These are phyloP conservation scores for Solanum pinnatisectum DNA, from an alignment of 257 asterid species.

Conservation along the genomic window DNA sequence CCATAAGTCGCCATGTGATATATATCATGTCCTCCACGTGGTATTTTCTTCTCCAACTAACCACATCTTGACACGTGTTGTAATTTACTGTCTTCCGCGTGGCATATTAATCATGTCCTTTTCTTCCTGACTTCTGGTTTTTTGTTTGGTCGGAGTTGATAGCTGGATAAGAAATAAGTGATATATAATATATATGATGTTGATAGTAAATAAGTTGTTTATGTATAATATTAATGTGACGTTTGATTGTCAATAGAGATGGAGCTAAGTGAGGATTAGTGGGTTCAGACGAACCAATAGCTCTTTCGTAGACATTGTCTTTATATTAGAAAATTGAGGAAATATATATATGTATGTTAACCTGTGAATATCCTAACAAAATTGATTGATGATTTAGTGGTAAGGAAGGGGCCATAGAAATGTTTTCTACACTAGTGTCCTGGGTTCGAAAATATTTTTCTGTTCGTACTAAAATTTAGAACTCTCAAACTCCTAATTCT, in stretches of 20 bases:
- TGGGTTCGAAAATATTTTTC: too few species aligned
- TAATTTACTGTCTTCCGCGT: not conserved
- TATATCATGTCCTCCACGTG: not conserved
- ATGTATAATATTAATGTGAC: too few species aligned
- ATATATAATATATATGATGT: too few species aligned
- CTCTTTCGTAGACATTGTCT: not conserved
- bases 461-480: too few species aligned
- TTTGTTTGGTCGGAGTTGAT: fast-evolving
- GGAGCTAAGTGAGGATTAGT: not conserved
- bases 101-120: not conserved
- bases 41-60: not conserved
- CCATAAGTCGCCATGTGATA: not conserved
- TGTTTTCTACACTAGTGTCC: too few species aligned
- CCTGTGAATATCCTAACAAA: too few species aligned
- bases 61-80: not conserved
- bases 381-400: too few species aligned
- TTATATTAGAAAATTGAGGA: too few species aligned
- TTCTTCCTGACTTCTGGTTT: not conserved
- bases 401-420: too few species aligned
- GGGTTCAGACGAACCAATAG: not conserved
- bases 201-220: too few species aligned
- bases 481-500: too few species aligned
- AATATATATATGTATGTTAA: too few species aligned
- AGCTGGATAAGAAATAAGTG: not conserved
- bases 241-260: fast-evolving